These are phyloP conservation scores for Phlebiopsis flavidoalba DNA, from an alignment of 768 basidiomycete genomes.

Conservation along the genomic window DNA sequence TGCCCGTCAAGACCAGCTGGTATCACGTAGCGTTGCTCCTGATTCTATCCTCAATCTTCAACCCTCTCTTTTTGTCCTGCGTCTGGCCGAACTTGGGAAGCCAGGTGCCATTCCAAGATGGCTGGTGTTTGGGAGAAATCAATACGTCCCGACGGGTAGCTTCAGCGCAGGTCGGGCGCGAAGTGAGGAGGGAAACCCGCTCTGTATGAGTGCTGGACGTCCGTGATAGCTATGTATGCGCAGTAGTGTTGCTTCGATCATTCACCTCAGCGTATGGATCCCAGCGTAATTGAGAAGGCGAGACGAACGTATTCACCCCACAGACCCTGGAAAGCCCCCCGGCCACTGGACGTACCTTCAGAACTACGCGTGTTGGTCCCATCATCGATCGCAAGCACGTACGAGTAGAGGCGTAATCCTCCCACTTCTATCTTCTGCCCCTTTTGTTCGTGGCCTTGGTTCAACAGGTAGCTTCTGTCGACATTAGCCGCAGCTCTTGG, in stretches of 20 bases:
- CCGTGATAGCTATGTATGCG: conserved; percentile 16
- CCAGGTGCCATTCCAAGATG: conserved; percentile 33
- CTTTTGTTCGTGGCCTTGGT: conserved; percentile 17
- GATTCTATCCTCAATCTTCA: conserved; percentile 28
- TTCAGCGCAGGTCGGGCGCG: conserved; percentile 40
- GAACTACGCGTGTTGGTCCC: background rate
- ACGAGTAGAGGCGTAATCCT: conserved; percentile 22
- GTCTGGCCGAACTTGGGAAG: conserved; percentile 29
- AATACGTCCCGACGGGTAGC: conserved; percentile 22
- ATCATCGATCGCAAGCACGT: conserved; percentile 1
- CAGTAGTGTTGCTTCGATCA: conserved; percentile 13
- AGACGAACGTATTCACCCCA: conserved; percentile 36
- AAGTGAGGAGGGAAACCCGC: conserved; percentile 28
- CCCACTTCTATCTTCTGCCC: conserved; percentile 13
- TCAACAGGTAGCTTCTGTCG: background rate
- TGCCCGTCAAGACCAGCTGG: conserved; percentile 34
- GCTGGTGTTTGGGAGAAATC: conserved; percentile 33
- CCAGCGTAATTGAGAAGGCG: conserved; percentile 32
- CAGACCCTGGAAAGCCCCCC: conserved; percentile 31
- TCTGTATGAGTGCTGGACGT: conserved; percentile 13
- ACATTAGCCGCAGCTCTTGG: conserved; percentile 2
- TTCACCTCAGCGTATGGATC: conserved; percentile 27
- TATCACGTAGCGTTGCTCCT: conserved; percentile 28
- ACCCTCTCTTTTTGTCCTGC: conserved; percentile 27
- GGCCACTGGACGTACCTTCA: conserved; percentile 21